Evolutionary conservation across 441 rosid species (phyloP).

Genomic region (Adansonia rubrostipa): DNA sequence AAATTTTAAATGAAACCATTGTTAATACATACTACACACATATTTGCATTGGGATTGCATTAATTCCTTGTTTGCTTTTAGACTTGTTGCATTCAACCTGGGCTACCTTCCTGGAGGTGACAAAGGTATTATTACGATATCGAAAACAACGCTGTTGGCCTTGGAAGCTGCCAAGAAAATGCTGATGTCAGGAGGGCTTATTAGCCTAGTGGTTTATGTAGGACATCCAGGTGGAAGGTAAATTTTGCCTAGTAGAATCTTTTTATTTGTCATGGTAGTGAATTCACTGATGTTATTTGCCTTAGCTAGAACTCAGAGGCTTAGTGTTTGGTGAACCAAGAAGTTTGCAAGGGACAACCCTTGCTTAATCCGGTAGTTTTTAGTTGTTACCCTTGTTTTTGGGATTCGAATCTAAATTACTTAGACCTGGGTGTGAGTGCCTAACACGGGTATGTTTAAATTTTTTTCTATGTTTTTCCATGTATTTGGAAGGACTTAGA

Average conservation of each 20-base stretch:
- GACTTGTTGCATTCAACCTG: conserved; percentile 90
- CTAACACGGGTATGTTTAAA: too few species aligned
- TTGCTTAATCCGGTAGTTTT: not conserved
- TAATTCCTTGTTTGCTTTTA: conserved; percentile 30
- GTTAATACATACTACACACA: not conserved
- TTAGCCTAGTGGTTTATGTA: conserved; percentile 76
- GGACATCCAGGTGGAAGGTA: conserved; percentile 94
- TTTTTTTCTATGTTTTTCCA: too few species aligned
- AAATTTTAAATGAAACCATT: not conserved
- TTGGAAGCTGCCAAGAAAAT: conserved; percentile 66
- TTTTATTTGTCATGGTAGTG: conserved; percentile 16
- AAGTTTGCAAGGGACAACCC: not conserved
- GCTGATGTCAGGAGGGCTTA: conserved; percentile 68
- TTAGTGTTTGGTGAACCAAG: not conserved
- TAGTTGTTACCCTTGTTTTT: not conserved
- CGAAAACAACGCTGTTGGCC: conserved; percentile 66
- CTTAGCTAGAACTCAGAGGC: not conserved
- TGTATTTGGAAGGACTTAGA: too few species aligned
- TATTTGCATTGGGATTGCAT: not conserved
- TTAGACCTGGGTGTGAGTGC: too few species aligned
- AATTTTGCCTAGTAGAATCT: not conserved
- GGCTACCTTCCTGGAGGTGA: conserved; percentile 95
- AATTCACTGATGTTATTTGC: not conserved
- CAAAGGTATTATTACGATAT: conserved; percentile 59
- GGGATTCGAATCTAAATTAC: too few species aligned